A percentile compares a stretch with the other conserved stretches of the same genome.
Conservation (phyloP, 352 stramenopile genomes). For the Pythium folliculosum region DNA sequence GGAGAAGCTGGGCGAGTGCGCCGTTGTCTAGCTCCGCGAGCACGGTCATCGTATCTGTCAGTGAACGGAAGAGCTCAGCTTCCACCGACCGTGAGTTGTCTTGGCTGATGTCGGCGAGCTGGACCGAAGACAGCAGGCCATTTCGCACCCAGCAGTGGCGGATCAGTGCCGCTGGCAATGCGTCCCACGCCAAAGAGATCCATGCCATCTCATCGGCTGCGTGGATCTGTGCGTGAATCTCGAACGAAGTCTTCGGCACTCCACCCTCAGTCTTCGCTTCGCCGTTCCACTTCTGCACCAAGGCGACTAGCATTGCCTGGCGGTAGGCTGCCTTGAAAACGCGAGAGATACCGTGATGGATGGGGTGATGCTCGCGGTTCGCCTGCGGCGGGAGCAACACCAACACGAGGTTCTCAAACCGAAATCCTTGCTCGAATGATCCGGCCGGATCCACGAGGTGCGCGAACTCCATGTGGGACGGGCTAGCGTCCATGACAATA, state of each 20-base stretch:
- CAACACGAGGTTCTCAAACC: slow-evolving; percentile 65
- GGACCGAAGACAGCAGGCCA: slow-evolving; percentile 22
- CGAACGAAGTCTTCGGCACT: slow-evolving; percentile 17
- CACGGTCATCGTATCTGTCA: slow-evolving; percentile 14
- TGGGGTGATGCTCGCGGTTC: slow-evolving; percentile 40
- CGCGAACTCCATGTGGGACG: slow-evolving; percentile 63
- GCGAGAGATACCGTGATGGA: slow-evolving; percentile 58
- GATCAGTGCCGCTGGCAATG: slow-evolving; percentile 24
- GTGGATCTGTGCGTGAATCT: slow-evolving; percentile 8
- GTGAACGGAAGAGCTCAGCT: slow-evolving; percentile 26
- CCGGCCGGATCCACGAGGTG: slow-evolving; percentile 58
- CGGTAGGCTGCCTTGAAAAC: slow-evolving; percentile 69
- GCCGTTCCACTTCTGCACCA: slow-evolving; percentile 38
- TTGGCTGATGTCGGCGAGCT: slow-evolving; percentile 31
- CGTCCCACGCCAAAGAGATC: slow-evolving; percentile 25
- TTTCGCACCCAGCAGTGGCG: slow-evolving; percentile 34
- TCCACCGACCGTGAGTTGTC: slow-evolving; percentile 30
- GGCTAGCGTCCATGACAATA: slow-evolving; percentile 64
- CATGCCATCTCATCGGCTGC: slow-evolving; percentile 13
- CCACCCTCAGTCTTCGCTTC: slow-evolving; percentile 6
- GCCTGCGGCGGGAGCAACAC: slow-evolving; percentile 59
- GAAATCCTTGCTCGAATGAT: slow-evolving; percentile 62
- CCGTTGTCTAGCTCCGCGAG: slow-evolving; percentile 18
- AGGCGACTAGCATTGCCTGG: slow-evolving; percentile 51
- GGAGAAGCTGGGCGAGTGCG: slow-evolving; percentile 17